A percentile compares a stretch with the other conserved stretches of the same genome.
Conservation (phyloP, 192 early-diverging fungal genomes). For the Umbelopsis vinacea region DNA sequence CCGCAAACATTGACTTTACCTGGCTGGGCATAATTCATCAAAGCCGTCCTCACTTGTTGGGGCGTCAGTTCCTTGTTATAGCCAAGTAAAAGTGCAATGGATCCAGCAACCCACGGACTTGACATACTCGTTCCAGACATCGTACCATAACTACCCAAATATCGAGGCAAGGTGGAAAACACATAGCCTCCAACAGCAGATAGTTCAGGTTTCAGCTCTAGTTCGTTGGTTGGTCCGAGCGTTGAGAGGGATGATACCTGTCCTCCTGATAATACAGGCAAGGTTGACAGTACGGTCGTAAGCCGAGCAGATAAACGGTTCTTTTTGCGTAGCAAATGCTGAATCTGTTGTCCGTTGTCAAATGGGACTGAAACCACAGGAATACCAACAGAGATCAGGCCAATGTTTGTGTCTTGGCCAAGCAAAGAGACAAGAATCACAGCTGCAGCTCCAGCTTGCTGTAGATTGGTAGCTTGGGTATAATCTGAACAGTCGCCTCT, state of each 20-base stretch:
- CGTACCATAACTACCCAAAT: slow-evolving; percentile 44
- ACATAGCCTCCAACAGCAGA: slow-evolving; percentile 55
- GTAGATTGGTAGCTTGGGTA: background rate
- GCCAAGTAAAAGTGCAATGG: slow-evolving; percentile 46
- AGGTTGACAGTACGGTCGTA: slow-evolving; percentile 10
- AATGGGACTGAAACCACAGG: slow-evolving; percentile 30
- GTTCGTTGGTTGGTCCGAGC: slow-evolving; percentile 71
- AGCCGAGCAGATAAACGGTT: background rate
- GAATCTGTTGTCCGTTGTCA: background rate
- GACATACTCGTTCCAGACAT: slow-evolving; percentile 63
- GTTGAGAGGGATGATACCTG: slow-evolving; percentile 71
- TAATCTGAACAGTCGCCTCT: background rate
- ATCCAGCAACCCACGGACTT: slow-evolving; percentile 53
- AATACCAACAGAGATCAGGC: slow-evolving; percentile 9
- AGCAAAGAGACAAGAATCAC: slow-evolving; percentile 64
- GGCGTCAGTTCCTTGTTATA: slow-evolving; percentile 5
- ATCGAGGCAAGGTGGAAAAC: slow-evolving; percentile 51
- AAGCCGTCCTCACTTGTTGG: slow-evolving; percentile 16
- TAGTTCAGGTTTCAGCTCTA: slow-evolving; percentile 62
- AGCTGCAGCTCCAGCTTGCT: slow-evolving; percentile 61
- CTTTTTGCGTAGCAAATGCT: background rate
- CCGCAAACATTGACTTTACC: no score
- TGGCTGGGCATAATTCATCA: slow-evolving; percentile 39
- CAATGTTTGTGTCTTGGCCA: background rate
- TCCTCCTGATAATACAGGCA: slow-evolving; percentile 2